Base-by-base conservation (phyloP, 2,329 filamentous ascomycete genomes). In the Penicillium griseofulvum region DNA sequence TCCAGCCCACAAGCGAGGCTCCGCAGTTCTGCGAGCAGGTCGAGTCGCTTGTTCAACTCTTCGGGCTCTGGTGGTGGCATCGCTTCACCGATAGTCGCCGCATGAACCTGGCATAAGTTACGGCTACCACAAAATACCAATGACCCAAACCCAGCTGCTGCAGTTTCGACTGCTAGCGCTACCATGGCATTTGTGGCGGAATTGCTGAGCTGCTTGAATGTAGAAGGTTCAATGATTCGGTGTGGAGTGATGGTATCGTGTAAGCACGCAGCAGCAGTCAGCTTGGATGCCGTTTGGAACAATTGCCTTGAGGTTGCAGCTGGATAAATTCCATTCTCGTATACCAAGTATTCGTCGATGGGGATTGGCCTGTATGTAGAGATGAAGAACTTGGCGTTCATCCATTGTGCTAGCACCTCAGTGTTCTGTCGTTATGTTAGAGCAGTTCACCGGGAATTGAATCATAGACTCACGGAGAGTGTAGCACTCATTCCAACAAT, bases 401-500 rank as follows among this genome's bases (percentile, higher is more conserved):
- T 81, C 89, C 89, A 91, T 33, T 78, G 77, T 2, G 87, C 87
- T 46, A 91, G 77, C 29, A 89, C 67, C 52, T 84, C 80, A 47
- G 88, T 87, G 65, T 91, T 91, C 86, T 89, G 12, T 10, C 14
- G 2, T 17, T n/a, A 46, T 49, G 47, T 62, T 33, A 52, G 50
- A 38, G 19, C 9, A 22, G 4, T 17, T 24, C 24, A 49, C 33
- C 33, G 12, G 19, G 34, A 24, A 4, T 50, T 12, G 26, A 49
- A 26, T 4, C 19, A 41, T 8, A 11, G 5, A 26, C 81, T 65
- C 74, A 89, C 87, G 52, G 86, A 85, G 44, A 92, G 76, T 0
- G 89, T 91, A 5, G 89, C 89, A 64, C 89, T 91, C 89, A 92
- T 91, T 61, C 87, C 88, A 55, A 91, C 76, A 19, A 91, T 85